Conservation (phyloP, 371 early-diverging fungal species). For the Mycotypha africana region DNA sequence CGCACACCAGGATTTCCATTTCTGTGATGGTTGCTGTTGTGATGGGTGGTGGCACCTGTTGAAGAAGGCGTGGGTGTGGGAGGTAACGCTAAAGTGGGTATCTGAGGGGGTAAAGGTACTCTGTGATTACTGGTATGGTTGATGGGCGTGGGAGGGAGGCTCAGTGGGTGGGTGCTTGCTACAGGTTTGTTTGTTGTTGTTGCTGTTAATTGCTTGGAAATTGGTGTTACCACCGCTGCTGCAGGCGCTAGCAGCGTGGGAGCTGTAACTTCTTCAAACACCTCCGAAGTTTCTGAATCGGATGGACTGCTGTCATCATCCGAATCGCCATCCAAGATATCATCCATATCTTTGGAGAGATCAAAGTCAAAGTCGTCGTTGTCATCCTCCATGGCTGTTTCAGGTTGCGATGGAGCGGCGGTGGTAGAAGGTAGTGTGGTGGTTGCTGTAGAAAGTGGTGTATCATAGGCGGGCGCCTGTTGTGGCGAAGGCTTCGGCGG, state of each 20-base stretch:
- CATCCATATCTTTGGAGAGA: constrained; percentile 19
- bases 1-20: no score
- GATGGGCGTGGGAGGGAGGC: constrained; percentile 11
- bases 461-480: no score
- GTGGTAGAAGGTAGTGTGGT: not conserved
- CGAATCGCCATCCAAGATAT: constrained; percentile 11
- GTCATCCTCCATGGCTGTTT: not conserved
- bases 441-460: no score
- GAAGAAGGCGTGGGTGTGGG: constrained; percentile 8
- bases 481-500: no score
- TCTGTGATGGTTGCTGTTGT: no score
- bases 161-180: constrained; percentile 3
- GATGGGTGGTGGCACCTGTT: no score
- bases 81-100: constrained; percentile 9
- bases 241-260: constrained; percentile 5
- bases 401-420: not conserved
- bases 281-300: constrained; percentile 8
- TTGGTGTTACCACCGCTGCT: no score
- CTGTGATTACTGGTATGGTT: no score
- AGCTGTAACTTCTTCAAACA: constrained; percentile 13
- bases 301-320: constrained; percentile 7
- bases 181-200: no score
- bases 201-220: no score
- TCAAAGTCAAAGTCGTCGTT: constrained; percentile 18
- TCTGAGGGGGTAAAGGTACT: no score